A percentile compares a stretch with the other conserved stretches of the same genome.
Evolutionary conservation across 495 filamentous ascomycete species (phyloP).

Genomic region (Aspergillus kassunensis): DNA sequence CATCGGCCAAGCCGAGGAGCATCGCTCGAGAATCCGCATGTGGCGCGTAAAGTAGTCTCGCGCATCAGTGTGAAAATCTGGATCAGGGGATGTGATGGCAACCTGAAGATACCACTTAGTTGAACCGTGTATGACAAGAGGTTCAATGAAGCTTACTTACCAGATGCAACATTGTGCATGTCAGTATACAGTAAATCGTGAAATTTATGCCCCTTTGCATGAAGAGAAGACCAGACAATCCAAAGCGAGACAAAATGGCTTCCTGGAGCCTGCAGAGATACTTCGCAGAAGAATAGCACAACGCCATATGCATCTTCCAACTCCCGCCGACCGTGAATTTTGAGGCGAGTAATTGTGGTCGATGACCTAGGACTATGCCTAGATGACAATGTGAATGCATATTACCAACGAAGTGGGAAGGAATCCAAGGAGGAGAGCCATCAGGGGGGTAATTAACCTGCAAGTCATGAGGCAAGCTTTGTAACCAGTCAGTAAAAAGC

Average conservation of each 20-base stretch:
- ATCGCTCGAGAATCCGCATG: constrained; percentile 91
- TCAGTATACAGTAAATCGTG: constrained; percentile 86
- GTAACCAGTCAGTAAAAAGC: constrained; percentile 68
- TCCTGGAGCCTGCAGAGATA: constrained; percentile 88
- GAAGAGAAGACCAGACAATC: constrained; percentile 76
- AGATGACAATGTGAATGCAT: constrained; percentile 92
- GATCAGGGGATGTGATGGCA: constrained; percentile 90
- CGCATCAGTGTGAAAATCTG: constrained; percentile 78
- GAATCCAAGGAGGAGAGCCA: constrained; percentile 77
- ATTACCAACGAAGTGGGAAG: constrained; percentile 87
- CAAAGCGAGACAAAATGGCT: constrained; percentile 71
- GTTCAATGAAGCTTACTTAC: constrained; percentile 49
- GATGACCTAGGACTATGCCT: constrained; percentile 79
- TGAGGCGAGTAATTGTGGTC: constrained; percentile 77
- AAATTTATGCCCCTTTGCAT: constrained; percentile 97
- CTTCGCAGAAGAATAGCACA: constrained; percentile 86
- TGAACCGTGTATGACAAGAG: background rate
- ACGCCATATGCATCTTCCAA: constrained; percentile 84
- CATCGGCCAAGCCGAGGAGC: constrained; percentile 81
- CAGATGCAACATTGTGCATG: constrained; percentile 92
- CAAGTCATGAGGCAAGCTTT: constrained; percentile 73
- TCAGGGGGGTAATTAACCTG: constrained; percentile 74
- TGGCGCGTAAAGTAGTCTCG: constrained; percentile 90
- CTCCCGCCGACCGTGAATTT: constrained; percentile 67
- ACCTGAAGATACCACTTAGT: constrained; percentile 53